Conservation (phyloP, 306 rosid species). For the Ammopiptanthus mongolicus region DNA sequence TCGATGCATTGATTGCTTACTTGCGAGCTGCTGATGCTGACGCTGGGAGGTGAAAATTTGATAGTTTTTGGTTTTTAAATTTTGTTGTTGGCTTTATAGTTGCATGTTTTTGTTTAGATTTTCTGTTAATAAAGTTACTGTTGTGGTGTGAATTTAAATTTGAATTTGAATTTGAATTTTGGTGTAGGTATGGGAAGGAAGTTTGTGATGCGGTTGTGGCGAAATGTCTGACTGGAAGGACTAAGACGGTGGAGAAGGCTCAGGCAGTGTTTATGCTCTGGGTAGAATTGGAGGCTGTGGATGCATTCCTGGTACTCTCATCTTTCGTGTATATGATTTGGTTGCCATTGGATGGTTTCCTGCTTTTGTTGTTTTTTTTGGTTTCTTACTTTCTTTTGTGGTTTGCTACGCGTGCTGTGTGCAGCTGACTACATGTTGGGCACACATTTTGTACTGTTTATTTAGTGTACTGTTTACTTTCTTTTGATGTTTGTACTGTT, state of each 20-base stretch:
- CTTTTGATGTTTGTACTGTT: background rate
- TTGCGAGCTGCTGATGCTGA: slow-evolving; percentile 97
- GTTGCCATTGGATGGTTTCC: slow-evolving; percentile 2
- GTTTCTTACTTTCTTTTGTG: background rate
- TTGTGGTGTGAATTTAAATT: background rate
- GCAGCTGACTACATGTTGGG: background rate
- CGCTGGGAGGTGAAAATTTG: slow-evolving; percentile 60
- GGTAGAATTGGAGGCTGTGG: slow-evolving; percentile 97
- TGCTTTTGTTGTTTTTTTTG: background rate
- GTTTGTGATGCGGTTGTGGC: slow-evolving; percentile 87
- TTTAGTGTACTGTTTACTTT: too few species aligned
- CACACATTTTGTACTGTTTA: background rate
- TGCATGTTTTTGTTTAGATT: slow-evolving; percentile 5
- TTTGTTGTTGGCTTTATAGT: background rate
- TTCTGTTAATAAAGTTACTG: background rate
- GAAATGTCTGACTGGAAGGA: slow-evolving; percentile 94
- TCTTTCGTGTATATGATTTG: background rate
- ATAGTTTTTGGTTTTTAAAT: background rate
- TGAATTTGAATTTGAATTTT: slow-evolving; percentile 15
- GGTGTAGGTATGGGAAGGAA: slow-evolving; percentile 74
- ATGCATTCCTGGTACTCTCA: slow-evolving; percentile 79
- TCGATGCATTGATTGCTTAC: slow-evolving; percentile 86
- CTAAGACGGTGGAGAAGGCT: slow-evolving; percentile 98
- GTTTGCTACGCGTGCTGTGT: background rate
- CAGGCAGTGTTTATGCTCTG: slow-evolving; percentile 92